phyloP scores from a whole-genome alignment of 176 grass and related monocot species.

The Eleusine coracana region DNA sequence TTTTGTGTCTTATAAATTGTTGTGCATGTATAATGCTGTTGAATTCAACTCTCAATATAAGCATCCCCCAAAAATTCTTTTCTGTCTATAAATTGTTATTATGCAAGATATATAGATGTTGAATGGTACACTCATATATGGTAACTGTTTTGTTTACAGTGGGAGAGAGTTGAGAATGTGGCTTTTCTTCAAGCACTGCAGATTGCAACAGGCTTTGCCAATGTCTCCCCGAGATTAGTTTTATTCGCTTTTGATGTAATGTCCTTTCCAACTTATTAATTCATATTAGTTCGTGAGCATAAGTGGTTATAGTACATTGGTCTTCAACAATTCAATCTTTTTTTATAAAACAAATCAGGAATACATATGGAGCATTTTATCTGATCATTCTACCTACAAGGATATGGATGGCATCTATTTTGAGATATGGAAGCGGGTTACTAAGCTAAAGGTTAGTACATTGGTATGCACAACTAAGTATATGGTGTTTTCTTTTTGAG shows the following conservation, averaged over 20 bases:
- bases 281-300: neutral
- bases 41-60: too few relatives aligned
- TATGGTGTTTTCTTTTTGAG: neutral
- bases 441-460: constrained; percentile 19
- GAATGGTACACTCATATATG: neutral
- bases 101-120: neutral
- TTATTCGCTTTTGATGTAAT: neutral
- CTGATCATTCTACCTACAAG: neutral
- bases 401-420: neutral
- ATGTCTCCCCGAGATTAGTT: neutral
- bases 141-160: neutral
- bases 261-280: neutral
- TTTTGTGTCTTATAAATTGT: neutral
- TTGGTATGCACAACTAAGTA: neutral
- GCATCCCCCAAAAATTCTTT: too few relatives aligned
- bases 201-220: neutral
- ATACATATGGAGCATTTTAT: neutral
- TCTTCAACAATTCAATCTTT: neutral
- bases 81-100: neutral
- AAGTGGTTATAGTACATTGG: neutral
- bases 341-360: constrained; percentile 2
- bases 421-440: constrained; percentile 12
- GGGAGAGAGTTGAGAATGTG: neutral
- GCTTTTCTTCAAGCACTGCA: constrained; percentile 17
- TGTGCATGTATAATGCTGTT: neutral